Conservation (phyloP, 805 yeast species). For the Saturnispora bothae region DNA sequence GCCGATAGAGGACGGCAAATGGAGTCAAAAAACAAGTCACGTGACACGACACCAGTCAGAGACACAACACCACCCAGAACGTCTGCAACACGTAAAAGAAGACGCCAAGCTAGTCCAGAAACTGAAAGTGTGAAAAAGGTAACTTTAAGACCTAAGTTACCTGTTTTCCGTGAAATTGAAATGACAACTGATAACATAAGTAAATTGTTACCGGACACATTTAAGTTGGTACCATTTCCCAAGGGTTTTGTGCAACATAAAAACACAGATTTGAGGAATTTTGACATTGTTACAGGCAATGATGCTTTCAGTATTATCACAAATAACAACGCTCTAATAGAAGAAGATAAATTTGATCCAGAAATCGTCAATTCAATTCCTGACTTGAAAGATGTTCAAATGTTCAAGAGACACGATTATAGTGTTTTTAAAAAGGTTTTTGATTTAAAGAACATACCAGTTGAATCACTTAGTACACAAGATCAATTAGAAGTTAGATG, state of each 20-base stretch:
- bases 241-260: conserved; percentile 28
- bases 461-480: conserved; percentile 31
- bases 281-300: conserved; percentile 13
- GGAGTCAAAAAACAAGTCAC: no score
- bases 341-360: conserved; percentile 25
- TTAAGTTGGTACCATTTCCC: conserved; percentile 35
- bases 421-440: conserved; percentile 59
- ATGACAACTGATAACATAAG: conserved; percentile 39
- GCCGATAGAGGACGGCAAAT: no score
- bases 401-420: conserved; percentile 61
- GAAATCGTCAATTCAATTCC: conserved; percentile 45
- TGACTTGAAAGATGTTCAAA: conserved; percentile 54
- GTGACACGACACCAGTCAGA: no score
- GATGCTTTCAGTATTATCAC: conserved; percentile 46
- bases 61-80: conserved; percentile 15
- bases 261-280: conserved; percentile 27
- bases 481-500: conserved; percentile 53
- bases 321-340: conserved; percentile 22
- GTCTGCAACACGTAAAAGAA: conserved; percentile 5
- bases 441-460: conserved; percentile 18
- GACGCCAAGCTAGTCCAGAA: neutral
- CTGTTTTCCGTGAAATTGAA: conserved; percentile 26
- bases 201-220: conserved; percentile 43
- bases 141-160: conserved; percentile 8
- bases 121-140: no score